Evolutionary conservation across 352 stramenopile species (phyloP), one percentile per base, ranked within the genome.

Genomic region (Phytophthora nicotianae): DNA sequence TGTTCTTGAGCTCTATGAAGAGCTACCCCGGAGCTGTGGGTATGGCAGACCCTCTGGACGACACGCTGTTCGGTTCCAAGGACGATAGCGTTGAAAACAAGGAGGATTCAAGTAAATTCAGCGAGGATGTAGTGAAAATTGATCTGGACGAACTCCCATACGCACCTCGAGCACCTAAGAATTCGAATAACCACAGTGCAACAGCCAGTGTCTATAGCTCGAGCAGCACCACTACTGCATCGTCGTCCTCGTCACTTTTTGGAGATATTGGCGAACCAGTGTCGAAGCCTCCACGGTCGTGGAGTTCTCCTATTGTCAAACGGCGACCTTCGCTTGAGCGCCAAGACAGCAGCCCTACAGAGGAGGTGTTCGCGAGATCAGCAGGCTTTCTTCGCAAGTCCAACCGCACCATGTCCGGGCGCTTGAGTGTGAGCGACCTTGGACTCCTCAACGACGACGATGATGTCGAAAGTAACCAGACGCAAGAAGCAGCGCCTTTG

Each of bases 351-450:
- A 72, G 51, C n/a, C 52, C 77, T 3, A 86, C 75, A n/a, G 81
- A 89, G 46, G 73, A 89, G 49, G 70, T 82, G 29, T 87, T 90
- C 48, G 79, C 74, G 9, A 79, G 77, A 20, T 90, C 82, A 2
- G 82, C 82, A 1, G 82, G 82, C 1, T 93, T 91, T 46, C 62
- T 93, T 5, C 79, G 79, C 5, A 77, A 80, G 21, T 76, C 82
- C 27, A 81, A 77, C 14, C 82, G 84, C 13, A 81, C 70, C 24
- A 68, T 80, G 16, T 90, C 81, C 1, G 78, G 79, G 5, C 69
- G 85, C 0, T 64, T 93, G 5, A 93, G 77, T 38, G 83, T 93
- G 16, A 90, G 72, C 41, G 86, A 95, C 52, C 89, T 93, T 67
- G 86, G 86, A 0, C 66, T 95, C 5, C 43, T 95, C 21, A 60